A percentile compares a stretch with the other conserved stretches of the same genome.
Conservation (phyloP, 169 alveolate species). For the Babesia ovis region DNA sequence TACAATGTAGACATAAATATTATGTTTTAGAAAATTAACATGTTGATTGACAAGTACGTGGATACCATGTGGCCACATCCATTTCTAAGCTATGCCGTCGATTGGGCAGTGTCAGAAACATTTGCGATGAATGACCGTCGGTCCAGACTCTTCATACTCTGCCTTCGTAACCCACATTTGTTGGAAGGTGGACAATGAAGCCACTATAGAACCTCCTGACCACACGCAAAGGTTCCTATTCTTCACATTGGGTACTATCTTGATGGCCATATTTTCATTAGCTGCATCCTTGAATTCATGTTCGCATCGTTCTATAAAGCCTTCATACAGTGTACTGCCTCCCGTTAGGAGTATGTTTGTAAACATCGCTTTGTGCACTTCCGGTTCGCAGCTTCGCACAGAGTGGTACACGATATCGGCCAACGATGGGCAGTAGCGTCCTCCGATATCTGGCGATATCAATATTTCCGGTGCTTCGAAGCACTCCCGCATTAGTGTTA, state of each 20-base stretch:
- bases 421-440: slow-evolving; percentile 39
- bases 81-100: background rate
- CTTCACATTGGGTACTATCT: slow-evolving; percentile 21
- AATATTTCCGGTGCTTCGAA: slow-evolving; percentile 64
- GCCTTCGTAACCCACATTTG: slow-evolving; percentile 98
- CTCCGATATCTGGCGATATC: slow-evolving; percentile 49
- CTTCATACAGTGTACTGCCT: slow-evolving; percentile 51
- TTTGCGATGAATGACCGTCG: slow-evolving; percentile 96
- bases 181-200: slow-evolving; percentile 95
- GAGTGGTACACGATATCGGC: slow-evolving; percentile 49
- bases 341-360: slow-evolving; percentile 60
- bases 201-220: slow-evolving; percentile 98
- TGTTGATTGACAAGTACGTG: background rate
- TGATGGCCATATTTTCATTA: slow-evolving; percentile 49
- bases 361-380: slow-evolving; percentile 49
- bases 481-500: slow-evolving; percentile 28
- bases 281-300: slow-evolving; percentile 33
- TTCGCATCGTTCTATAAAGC: slow-evolving; percentile 61
- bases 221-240: slow-evolving; percentile 78
- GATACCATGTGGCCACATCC: background rate
- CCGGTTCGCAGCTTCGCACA: slow-evolving; percentile 64
- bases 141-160: slow-evolving; percentile 98
- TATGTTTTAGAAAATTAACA: slow-evolving; percentile 2
- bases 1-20: no score
- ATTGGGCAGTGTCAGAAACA: slow-evolving; percentile 86